Base-by-base conservation (phyloP, 495 filamentous ascomycete species). In the Talaromyces wortmannii region DNA sequence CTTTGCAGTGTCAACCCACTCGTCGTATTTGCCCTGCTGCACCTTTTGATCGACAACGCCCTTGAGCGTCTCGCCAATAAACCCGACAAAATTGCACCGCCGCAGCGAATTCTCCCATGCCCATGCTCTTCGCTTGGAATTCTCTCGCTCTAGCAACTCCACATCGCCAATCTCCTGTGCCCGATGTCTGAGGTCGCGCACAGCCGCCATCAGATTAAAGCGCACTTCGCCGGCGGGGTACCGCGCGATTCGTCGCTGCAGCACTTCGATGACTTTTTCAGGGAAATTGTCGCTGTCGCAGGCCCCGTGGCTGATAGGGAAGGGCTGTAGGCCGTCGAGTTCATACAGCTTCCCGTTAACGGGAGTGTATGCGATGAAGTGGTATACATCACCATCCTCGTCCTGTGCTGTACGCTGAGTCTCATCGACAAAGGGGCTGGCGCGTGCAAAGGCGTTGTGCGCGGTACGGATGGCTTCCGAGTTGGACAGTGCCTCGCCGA, bases 141-240 rank as follows among this genome's bases (percentile, higher is more conserved):
- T 85, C 81, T 97, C 91, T 54, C 85, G 75, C 61, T 83, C 78
- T 61, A 97, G 67, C 66, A 80, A 70, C 69, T 96, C 92, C 50
- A 61, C 57, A 70, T 99, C 94, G 15, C 92, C 94, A 53, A 91
- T 78, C 75, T 94, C 90, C 45, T 80, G 68, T 52, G 95, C 95
- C 56, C 77, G 67, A 12, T 86, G 68, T 52, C 94, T 75, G 63
- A 88, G 76, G 72, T 99, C 94, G 57, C 83, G 76, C 54, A 90
- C 84, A 82, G 96, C 91, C 36, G 95, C 94, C 71, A 99, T 81
- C 48, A 99, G 75, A 73, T 97, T 97, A 72, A 97, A 99, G 48
- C 91, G 77, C 61, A 97, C 97, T 76, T 97, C 94, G 16, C 81
- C 80, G 16, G 82, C 75, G 13, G 90, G 91, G 67, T 99, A 97